Percentiles rank a stretch among this genome's conserved stretches.
Conservation (phyloP, 2,329 filamentous ascomycete species). For the Paraconiothyrium brasiliense region DNA sequence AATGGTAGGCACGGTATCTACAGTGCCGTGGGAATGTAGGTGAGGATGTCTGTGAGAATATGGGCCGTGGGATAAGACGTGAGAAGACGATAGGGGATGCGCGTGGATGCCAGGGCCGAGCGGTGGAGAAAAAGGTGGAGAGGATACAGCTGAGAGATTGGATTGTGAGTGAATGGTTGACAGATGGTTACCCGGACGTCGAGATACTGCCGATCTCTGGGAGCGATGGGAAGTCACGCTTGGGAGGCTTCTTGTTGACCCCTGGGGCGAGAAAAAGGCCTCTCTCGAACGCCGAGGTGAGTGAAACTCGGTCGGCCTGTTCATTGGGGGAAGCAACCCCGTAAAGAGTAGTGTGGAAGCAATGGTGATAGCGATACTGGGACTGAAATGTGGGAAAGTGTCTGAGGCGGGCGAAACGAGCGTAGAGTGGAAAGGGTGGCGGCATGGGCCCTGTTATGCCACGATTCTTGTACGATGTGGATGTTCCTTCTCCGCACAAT, state of each 20-base stretch:
- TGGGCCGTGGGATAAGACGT: neutral
- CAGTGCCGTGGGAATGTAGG: neutral
- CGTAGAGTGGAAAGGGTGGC: neutral
- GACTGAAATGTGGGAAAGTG: constrained; percentile 2
- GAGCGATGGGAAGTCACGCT: constrained; percentile 9
- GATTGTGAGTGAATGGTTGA: neutral
- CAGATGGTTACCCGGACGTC: neutral
- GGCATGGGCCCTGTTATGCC: neutral
- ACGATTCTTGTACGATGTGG: neutral
- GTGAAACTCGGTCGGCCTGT: neutral
- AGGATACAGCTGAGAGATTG: neutral
- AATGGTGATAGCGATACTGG: constrained; percentile 5
- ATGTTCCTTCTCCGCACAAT: neutral
- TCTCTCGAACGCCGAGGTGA: neutral
- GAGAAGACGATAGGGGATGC: neutral
- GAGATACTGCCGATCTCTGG: neutral
- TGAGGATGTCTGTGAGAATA: neutral
- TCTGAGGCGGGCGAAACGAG: neutral
- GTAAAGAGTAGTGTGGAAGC: constrained; percentile 2
- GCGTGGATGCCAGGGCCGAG: neutral
- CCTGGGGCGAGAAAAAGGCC: neutral
- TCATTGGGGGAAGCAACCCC: neutral
- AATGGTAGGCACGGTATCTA: neutral
- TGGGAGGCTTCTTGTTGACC: neutral
- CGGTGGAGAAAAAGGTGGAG: neutral